Base-by-base conservation (phyloP, 805 yeast genomes). In the Torulaspora indica region DNA sequence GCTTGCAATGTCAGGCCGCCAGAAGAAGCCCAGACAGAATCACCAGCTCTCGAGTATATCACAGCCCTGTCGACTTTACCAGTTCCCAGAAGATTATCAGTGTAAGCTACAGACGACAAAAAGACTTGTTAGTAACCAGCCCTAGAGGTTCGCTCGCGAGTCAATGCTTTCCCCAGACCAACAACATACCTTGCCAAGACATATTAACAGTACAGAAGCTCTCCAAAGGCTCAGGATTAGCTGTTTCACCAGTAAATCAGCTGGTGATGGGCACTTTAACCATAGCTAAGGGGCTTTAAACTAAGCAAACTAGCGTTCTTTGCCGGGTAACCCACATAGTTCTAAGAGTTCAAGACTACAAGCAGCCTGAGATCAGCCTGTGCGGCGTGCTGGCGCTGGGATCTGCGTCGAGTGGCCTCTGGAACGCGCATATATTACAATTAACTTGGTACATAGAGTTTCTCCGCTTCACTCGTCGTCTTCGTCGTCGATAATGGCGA, bases 11-110 rank as follows among this genome's bases (percentile, higher is more conserved):
- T 63, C 48, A 87, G 78, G 32, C 78, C 78, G 48, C 84, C 76
- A 13, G 93, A 75, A 55, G 81, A 78, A 17, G 98, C 98, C 98
- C 98, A 93, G 42, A 81, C 77, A 15, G 95, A 77, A 66, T 90
- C 96, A 36, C 98, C 98, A 10, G 95, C 96, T 55, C 85, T 83
- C 8, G 97, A 90, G 69, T 85, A 90, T 55, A 93, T 79, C 33
- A 95, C 93, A 27, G 98, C 96, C 66, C 81, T 81, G 71, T 91
- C 97, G 54, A 93, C 75, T 67, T 86, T 87, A 51, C 88, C 87
- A 40, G 97, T 85, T 45, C 82, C 85, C 54, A 85, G 71, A 56
- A 93, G 80, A 71, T 89, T 91, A 66, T 93, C 98, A 43, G 96
- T 89, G 77, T 93, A 93, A 48, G 97, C 97, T 89, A 30, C 5